phyloP scores from a whole-genome alignment of 768 basidiomycete genomes.

The Amanita phalloides region DNA sequence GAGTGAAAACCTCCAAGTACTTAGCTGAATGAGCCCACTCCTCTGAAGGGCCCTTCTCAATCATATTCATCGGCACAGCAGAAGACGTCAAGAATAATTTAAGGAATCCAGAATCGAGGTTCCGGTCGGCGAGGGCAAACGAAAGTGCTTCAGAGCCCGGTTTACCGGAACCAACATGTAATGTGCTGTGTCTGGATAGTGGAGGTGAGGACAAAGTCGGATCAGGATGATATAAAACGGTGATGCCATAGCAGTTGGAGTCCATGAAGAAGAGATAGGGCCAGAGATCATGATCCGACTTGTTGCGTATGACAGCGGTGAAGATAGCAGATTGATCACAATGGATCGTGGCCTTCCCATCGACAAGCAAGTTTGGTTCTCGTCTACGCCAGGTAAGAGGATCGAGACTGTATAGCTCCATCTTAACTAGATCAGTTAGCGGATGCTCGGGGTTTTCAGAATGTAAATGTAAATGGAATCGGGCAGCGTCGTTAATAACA shows the following conservation, averaged over 20 bases:
- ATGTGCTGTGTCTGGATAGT: constrained; percentile 25
- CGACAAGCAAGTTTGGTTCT: constrained; percentile 34
- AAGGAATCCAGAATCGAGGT: constrained; percentile 37
- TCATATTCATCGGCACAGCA: constrained; percentile 34
- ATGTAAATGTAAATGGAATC: constrained; percentile 48
- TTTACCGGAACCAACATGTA: constrained; percentile 32
- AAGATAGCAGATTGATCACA: constrained; percentile 34
- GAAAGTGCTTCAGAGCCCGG: constrained; percentile 36
- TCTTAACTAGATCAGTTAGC: constrained; percentile 32
- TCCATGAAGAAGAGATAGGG: constrained; percentile 57
- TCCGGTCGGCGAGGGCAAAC: constrained; percentile 26
- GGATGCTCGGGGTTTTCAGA: constrained; percentile 37
- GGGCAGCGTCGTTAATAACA: constrained; percentile 45
- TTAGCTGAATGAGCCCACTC: constrained; percentile 8
- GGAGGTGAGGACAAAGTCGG: constrained; percentile 26
- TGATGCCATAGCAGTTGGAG: constrained; percentile 40
- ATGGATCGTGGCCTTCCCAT: constrained; percentile 37
- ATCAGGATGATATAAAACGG: constrained; percentile 43
- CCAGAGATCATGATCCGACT: constrained; percentile 44
- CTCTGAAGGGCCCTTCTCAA: constrained; percentile 30
- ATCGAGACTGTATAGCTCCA: constrained; percentile 44
- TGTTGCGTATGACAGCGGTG: constrained; percentile 37
- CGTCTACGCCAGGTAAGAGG: constrained; percentile 28
- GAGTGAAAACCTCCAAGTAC: constrained; percentile 3
- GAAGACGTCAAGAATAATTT: constrained; percentile 48